These are phyloP conservation scores for Aspergillus costaricaensis DNA, from an alignment of 2,329 filamentous ascomycete species.

Conservation along the genomic window DNA sequence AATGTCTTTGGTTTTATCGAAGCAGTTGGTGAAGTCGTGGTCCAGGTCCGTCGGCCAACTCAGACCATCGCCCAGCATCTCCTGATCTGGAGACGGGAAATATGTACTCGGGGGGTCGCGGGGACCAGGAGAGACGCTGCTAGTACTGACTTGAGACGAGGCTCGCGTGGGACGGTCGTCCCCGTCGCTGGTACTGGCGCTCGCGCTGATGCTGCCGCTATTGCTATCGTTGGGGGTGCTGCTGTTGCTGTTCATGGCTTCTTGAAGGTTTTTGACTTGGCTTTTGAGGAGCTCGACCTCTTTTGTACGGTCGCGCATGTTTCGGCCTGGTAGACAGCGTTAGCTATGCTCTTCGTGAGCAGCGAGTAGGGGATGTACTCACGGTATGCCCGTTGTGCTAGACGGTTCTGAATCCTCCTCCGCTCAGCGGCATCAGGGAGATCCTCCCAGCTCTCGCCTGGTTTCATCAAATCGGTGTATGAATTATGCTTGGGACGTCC, in stretches of 20 bases:
- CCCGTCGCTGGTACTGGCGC: background rate
- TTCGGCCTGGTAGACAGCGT: background rate
- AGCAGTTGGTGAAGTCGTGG: background rate
- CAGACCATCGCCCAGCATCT: background rate
- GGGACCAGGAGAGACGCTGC: background rate
- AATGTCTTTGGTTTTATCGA: background rate
- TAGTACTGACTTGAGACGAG: background rate
- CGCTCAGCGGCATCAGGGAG: background rate
- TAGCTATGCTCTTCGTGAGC: background rate
- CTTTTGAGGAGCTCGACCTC: background rate
- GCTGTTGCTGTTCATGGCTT: background rate
- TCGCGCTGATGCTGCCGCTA: background rate
- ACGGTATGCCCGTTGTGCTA: background rate
- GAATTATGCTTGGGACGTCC: background rate
- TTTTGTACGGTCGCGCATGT: background rate
- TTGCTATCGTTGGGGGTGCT: background rate
- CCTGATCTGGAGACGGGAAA: background rate
- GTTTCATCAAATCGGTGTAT: background rate
- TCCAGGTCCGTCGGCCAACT: background rate
- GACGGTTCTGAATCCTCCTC: background rate
- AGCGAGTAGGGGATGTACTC: background rate
- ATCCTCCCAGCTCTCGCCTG: background rate
- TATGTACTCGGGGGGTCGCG: background rate
- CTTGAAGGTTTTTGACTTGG: background rate
- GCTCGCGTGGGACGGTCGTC: background rate